Conservation (phyloP, 2,329 filamentous ascomycete species). For the Claviceps fusiformis region DNA sequence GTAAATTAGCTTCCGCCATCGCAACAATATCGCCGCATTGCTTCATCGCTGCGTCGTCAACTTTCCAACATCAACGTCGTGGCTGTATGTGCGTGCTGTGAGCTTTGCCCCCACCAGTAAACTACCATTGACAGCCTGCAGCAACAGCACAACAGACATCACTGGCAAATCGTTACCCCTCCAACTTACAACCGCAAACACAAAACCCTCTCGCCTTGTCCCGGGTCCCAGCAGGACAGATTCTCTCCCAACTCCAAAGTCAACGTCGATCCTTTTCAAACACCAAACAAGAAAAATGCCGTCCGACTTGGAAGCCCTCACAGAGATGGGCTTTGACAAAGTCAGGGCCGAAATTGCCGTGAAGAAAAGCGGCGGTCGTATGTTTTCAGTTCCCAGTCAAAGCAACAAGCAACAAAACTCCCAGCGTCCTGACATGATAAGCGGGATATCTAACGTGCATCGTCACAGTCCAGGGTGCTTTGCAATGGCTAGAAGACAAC, state of each 20-base stretch:
- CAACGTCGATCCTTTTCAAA: not conserved
- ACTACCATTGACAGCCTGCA: too few species aligned
- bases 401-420: not conserved
- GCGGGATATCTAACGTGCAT: not conserved
- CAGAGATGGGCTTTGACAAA: constrained; percentile 72
- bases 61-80: not conserved
- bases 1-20: too few species aligned
- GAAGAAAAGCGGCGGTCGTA: constrained; percentile 68
- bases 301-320: constrained; percentile 45
- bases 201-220: not conserved
- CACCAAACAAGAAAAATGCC: constrained; percentile 31
- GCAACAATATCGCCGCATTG: too few species aligned
- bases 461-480: constrained; percentile 63
- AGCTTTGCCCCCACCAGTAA: not conserved
- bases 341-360: constrained; percentile 72
- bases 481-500: constrained; percentile 91
- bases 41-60: not conserved
- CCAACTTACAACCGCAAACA: constrained; percentile 1
- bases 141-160: not conserved
- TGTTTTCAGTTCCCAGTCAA: constrained; percentile 20
- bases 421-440: not conserved
- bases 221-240: not conserved
- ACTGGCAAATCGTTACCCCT: not conserved
- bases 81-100: not conserved
- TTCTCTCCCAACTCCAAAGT: not conserved